phyloP scores from a whole-genome alignment of 257 asterid species.

The Salvia splendens region DNA sequence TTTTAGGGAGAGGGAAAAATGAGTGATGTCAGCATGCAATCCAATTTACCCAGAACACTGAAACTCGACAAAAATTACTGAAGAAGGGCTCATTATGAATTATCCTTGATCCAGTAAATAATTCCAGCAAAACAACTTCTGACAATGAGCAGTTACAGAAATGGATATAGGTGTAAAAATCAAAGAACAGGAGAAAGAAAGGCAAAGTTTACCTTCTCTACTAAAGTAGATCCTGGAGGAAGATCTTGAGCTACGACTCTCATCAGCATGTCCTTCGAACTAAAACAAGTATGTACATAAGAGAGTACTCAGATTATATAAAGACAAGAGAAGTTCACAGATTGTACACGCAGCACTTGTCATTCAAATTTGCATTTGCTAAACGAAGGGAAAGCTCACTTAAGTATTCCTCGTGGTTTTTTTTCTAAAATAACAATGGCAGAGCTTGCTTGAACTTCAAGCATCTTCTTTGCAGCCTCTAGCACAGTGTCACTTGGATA shows the following conservation, averaged over 20 bases:
- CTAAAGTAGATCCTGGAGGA: constrained; percentile 75
- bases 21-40: constrained; percentile 19
- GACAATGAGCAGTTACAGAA: constrained; percentile 6
- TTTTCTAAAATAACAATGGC: constrained; percentile 79
- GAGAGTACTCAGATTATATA: constrained; percentile 10
- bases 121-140: neutral
- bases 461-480: constrained; percentile 81
- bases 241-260: constrained; percentile 95
- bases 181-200: constrained; percentile 20
- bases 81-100: neutral
- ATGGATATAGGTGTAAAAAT: constrained; percentile 4
- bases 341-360: neutral
- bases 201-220: constrained; percentile 65
- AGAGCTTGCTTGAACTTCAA: constrained; percentile 64
- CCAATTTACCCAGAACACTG: constrained; percentile 10
- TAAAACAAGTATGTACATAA: constrained; percentile 33
- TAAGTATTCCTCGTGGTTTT: constrained; percentile 86
- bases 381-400: constrained; percentile 45
- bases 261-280: constrained; percentile 97
- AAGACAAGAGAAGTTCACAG: constrained; percentile 20
- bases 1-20: constrained; percentile 19
- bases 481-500: constrained; percentile 85
- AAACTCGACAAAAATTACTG: neutral
- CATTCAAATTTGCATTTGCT: constrained; percentile 24
- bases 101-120: constrained; percentile 3